phyloP scores from a whole-genome alignment of 805 yeast species.

The Zygosaccharomyces pseudorouxii region DNA sequence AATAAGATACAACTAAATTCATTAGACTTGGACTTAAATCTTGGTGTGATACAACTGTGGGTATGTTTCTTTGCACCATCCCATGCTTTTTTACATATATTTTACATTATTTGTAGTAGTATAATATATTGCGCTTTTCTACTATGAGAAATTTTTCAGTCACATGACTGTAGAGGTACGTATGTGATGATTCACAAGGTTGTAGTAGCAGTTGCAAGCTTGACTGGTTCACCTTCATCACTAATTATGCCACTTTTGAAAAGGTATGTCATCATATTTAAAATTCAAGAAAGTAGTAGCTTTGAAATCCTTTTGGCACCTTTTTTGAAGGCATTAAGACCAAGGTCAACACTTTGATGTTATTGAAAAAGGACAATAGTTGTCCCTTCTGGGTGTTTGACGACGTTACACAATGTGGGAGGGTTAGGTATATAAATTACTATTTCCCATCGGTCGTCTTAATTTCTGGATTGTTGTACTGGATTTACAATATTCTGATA shows the following conservation, averaged over 20 bases:
- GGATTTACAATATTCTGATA: slow-evolving; percentile 15
- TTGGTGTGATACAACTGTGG: not conserved
- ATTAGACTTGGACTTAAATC: not conserved
- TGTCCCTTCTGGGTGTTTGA: slow-evolving; percentile 51
- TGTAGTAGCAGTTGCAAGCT: not conserved
- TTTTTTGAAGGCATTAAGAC: not conserved
- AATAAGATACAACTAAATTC: not conserved
- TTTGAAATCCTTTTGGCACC: not conserved
- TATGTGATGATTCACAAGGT: not conserved
- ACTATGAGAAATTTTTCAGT: not conserved
- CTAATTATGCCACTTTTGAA: not conserved
- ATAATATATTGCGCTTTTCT: slow-evolving; percentile 4
- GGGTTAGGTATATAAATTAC: slow-evolving; percentile 39
- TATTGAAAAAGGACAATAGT: not conserved
- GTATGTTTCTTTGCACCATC: not conserved
- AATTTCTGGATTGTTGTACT: slow-evolving; percentile 6
- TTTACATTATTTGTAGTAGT: slow-evolving; percentile 3
- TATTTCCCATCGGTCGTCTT: slow-evolving; percentile 24
- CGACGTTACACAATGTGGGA: slow-evolving; percentile 53
- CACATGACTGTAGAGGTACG: not conserved
- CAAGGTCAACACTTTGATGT: slow-evolving; percentile 1
- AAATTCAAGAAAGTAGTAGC: too few species aligned
- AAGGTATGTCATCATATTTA: too few species aligned
- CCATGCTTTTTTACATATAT: not conserved
- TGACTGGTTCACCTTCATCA: not conserved